Conservation (phyloP, 495 filamentous ascomycete species). For the Sporormia fimetaria region DNA sequence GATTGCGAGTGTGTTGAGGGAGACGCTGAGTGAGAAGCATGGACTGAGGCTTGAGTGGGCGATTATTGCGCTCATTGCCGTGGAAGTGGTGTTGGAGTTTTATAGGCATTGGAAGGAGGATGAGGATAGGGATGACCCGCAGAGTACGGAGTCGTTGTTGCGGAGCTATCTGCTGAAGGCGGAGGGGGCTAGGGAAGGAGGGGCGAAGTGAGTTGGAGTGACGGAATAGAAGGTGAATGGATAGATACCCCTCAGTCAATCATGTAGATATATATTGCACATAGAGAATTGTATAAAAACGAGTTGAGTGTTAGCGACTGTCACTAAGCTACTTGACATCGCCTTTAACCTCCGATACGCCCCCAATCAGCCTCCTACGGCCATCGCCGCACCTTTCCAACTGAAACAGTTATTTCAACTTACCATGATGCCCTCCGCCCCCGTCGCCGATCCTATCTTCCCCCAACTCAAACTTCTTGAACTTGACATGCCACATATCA, state of each 20-base stretch:
- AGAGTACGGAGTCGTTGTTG: constrained; percentile 22
- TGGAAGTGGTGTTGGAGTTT: constrained; percentile 72
- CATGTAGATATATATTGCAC: too few species aligned
- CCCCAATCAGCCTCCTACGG: too few species aligned
- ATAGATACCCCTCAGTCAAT: too few species aligned
- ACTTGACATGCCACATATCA: constrained; percentile 14
- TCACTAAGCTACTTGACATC: too few species aligned
- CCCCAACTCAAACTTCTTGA: constrained; percentile 1
- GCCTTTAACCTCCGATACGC: too few species aligned
- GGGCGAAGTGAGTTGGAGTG: too few species aligned
- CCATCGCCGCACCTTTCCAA: too few species aligned
- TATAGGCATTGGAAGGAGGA: constrained; percentile 48
- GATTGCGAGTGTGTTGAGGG: constrained; percentile 79
- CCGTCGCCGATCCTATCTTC: too few species aligned
- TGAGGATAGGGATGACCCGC: constrained; percentile 34
- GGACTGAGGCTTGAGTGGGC: constrained; percentile 87
- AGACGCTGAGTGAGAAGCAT: constrained; percentile 82
- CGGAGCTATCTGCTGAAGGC: constrained; percentile 13
- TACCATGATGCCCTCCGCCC: too few species aligned
- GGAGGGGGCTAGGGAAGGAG: not conserved
- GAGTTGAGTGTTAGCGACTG: too few species aligned
- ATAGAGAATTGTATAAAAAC: too few species aligned
- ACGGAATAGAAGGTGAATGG: not conserved
- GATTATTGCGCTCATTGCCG: constrained; percentile 85
- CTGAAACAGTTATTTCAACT: too few species aligned